Base-by-base conservation (phyloP, 140 eudicot species). In the Flaveria floridana region DNA sequence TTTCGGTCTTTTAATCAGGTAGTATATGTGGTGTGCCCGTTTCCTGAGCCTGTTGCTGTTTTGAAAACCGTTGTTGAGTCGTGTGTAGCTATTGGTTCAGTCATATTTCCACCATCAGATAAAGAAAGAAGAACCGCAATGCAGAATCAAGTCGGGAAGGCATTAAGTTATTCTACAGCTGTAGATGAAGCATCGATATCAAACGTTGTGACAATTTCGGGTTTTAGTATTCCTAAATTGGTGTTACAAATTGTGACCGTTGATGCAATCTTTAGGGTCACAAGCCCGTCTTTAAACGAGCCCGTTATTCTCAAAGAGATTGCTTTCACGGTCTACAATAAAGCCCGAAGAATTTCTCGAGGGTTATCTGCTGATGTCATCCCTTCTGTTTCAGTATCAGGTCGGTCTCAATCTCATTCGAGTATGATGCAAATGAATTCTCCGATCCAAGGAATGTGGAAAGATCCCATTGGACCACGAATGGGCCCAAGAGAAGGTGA, bases 1-100 rank as follows among this genome's bases (percentile, higher is more conserved):
- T 52, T 82, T 72, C 21, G 79, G 64, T 78, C 47, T 59, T 50
- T 19, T 51, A 63, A 75, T 77, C 86, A 94, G 99, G 97, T 94
- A 52, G 82, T 95, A 53, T 95, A 95, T 80, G 91, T 95, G 80
- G 99, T 95, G 67, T 95, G 99, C 83, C 99, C 97, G 71, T 95
- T 91, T 73, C 97, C 99, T 3, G 99, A 95, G 80, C 99, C 95
- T 28, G 81, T 80, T 66, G 92, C 99, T 4, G 86, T 91, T 75
- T 81, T 95, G 42, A 89, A 87, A 78, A 95, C 99, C 9, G 73
- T 95, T 44, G 82, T 91, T 62, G 96, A 95, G 81, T 81, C 99
- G n/a, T 91, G 92, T 51, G 82, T 83, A 48, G 90, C 99, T 72
- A 58, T 95, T 79, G 97, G 97, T 66, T 95, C 99, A 41, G 77